Conservation (phyloP, 441 rosid genomes). For the Pelargonium citronellum region DNA sequence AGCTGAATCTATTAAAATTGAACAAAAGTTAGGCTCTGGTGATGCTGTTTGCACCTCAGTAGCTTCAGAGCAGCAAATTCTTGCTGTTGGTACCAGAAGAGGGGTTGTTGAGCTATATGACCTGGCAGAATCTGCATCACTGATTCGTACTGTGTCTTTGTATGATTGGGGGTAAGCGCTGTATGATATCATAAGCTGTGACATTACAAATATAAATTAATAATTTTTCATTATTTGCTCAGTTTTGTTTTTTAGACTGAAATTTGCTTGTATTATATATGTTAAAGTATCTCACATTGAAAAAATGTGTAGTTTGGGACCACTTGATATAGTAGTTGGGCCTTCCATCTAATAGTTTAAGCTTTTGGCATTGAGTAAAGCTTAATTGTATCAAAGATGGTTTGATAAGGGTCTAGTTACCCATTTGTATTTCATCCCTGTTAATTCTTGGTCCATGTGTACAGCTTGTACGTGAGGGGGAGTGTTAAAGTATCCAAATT, state of each 20-base stretch:
- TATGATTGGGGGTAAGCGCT: conserved; percentile 90
- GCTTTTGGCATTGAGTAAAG: too few species aligned
- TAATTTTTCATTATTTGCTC: conserved; percentile 7
- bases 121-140: conserved; percentile 59
- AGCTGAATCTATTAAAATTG: conserved; percentile 62
- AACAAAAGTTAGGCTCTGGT: conserved; percentile 62
- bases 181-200: conserved; percentile 16
- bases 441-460: too few species aligned
- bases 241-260: not conserved
- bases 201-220: conserved; percentile 16
- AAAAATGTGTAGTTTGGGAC: too few species aligned
- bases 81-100: conserved; percentile 93
- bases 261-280: not conserved
- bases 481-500: too few species aligned
- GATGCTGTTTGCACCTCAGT: conserved; percentile 78
- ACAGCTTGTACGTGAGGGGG: too few species aligned
- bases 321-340: too few species aligned
- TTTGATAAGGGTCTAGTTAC: too few species aligned
- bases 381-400: too few species aligned
- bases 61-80: conserved; percentile 87
- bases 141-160: conserved; percentile 75
- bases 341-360: too few species aligned
- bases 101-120: conserved; percentile 86
- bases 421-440: too few species aligned
- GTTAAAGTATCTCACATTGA: too few species aligned